Conservation (phyloP, 1,284 basidiomycete species). For the Malassezia obtusa region DNA sequence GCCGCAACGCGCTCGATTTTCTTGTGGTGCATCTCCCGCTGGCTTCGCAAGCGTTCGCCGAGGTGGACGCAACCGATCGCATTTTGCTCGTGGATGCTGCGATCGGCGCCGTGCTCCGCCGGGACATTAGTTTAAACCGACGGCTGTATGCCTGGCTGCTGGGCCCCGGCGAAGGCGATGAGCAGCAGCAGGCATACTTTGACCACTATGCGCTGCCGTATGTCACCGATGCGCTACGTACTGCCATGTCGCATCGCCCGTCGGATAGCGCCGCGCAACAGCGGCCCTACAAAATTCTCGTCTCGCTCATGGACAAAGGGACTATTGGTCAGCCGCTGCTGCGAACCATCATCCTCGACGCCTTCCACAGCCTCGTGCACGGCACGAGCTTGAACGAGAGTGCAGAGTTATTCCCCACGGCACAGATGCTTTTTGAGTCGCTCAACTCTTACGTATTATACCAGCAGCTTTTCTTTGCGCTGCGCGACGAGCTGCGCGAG, state of each 20-base stretch:
- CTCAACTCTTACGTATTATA: conserved; percentile 80
- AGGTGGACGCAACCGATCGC: conserved; percentile 21
- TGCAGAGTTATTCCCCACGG: conserved; percentile 66
- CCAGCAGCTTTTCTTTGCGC: conserved; percentile 60
- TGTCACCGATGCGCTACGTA: conserved; percentile 23
- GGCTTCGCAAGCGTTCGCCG: conserved; percentile 22
- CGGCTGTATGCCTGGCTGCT: conserved; percentile 87
- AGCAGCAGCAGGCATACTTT: conserved; percentile 32
- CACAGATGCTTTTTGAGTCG: conserved; percentile 79
- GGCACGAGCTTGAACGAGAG: conserved; percentile 55
- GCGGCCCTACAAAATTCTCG: conserved; percentile 84
- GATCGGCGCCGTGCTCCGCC: conserved; percentile 55
- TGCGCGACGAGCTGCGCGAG: conserved; percentile 48
- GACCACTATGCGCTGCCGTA: conserved; percentile 21
- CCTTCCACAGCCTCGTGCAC: conserved; percentile 59
- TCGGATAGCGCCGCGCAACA: conserved; percentile 63
- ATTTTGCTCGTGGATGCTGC: conserved; percentile 32
- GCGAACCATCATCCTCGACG: conserved; percentile 65
- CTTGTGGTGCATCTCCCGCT: conserved; percentile 31
- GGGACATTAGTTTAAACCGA: conserved; percentile 85
- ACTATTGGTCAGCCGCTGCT: conserved; percentile 79
- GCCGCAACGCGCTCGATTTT: conserved; percentile 37
- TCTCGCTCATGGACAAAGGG: conserved; percentile 91
- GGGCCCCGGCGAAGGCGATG: conserved; percentile 62
- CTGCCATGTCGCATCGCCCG: conserved; percentile 45